Base-by-base conservation (phyloP, 345 rosid genomes). In the Arabidopsis arenosa region DNA sequence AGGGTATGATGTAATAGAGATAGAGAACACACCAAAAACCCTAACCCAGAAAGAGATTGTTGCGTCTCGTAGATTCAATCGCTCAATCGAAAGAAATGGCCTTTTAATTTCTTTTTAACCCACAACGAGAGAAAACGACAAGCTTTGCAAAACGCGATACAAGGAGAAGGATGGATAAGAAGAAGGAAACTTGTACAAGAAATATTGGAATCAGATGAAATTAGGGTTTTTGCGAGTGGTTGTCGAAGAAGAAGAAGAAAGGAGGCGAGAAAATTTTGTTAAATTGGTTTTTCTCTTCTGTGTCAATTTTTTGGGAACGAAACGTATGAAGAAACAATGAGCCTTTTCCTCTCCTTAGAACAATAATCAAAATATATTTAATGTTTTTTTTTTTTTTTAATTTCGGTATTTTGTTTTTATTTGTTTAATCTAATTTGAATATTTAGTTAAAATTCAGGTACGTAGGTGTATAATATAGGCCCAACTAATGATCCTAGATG, bases 201-300 rank as follows among this genome's bases (percentile, higher is more conserved):
- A 51, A 33, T 14, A 14, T 6, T 11, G 66, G 56, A 63, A 44
- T 56, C 37, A 28, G 26, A 12, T 59, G 40, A 80, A 84, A 82
- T 80, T 87, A 86, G 92, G 92, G 92, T 87, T 86, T 89, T 40
- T 52, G 76, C 13, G 39, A 66, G 69, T 40, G 63, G 77, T 40
- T 12, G 61, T 32, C 39, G 49, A 39, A 40, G 45, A 41, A 18
- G 33, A 32, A 48, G 72, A 68, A 55, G 59, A 39, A 59, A 60
- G 55, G 87, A 82, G 84, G 85, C 85, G 80, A 76, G 44, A 67
- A 72, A 63, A 11, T 10, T 17, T 57, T 60, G 61, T 23, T 41
- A 62, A 59, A 17, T 37, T 48, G 58, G 58, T 54, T 28, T 28
- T 28, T 28, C 30, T 51, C 37, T 47, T 83, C 76, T 77, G 69